Evolutionary conservation across 2,329 filamentous ascomycete genomes (phyloP).

Genomic region (Aspergillus sp.): DNA sequence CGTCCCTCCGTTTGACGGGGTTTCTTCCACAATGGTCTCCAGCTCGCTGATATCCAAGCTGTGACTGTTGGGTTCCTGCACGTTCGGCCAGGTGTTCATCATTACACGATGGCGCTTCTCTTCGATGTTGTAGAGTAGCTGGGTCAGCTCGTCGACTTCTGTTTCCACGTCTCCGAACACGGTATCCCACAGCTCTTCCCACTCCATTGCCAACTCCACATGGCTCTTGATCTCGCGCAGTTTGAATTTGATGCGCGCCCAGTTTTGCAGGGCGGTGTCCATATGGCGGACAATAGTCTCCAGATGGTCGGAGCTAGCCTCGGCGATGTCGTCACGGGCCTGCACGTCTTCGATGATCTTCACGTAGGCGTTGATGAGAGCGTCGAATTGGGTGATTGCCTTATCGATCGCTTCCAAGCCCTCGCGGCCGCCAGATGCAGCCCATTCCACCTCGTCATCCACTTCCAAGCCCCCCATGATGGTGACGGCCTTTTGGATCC

Average conservation of each 20-base stretch:
- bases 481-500: slow-evolving; percentile 89
- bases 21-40: slow-evolving; percentile 90
- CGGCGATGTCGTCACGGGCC: slow-evolving; percentile 69
- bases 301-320: slow-evolving; percentile 70
- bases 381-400: slow-evolving; percentile 80
- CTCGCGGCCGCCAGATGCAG: slow-evolving; percentile 71
- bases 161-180: slow-evolving; percentile 90
- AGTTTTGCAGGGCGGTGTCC: slow-evolving; percentile 81
- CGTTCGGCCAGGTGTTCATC: slow-evolving; percentile 48
- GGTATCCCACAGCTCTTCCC: slow-evolving; percentile 94
- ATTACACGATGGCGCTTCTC: slow-evolving; percentile 81
- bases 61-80: slow-evolving; percentile 49
- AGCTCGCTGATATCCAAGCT: slow-evolving; percentile 80
- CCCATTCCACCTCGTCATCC: slow-evolving; percentile 98
- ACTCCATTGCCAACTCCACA: slow-evolving; percentile 97
- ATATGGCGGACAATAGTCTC: slow-evolving; percentile 79
- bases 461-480: slow-evolving; percentile 87
- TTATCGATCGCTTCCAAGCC: slow-evolving; percentile 57
- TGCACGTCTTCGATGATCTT: slow-evolving; percentile 92
- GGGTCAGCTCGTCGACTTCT: slow-evolving; percentile 76
- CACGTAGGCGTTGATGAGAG: slow-evolving; percentile 88
- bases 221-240: slow-evolving; percentile 80
- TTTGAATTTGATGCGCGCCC: slow-evolving; percentile 76
- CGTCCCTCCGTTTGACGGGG: slow-evolving; percentile 58
- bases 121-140: slow-evolving; percentile 95